phyloP scores from a whole-genome alignment of 805 yeast genomes.

The Kodamaea kaohsiungensis region DNA sequence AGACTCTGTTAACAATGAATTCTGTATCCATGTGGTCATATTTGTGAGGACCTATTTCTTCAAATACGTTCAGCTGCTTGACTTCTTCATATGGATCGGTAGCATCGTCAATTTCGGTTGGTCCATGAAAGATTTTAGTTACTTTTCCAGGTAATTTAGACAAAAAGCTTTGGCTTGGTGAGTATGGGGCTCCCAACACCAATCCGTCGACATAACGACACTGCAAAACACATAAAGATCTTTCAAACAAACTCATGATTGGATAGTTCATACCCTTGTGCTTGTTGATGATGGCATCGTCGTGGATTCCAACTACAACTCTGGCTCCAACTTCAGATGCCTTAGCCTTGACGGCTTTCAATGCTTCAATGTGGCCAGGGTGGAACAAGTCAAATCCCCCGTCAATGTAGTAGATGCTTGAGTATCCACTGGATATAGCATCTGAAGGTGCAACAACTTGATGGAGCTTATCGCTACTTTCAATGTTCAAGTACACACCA shows the following conservation, averaged over 20 bases:
- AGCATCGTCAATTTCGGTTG: constrained; percentile 39
- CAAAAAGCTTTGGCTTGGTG: constrained; percentile 45
- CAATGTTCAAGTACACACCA: constrained; percentile 51
- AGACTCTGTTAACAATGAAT: constrained; percentile 74
- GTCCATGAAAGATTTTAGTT: constrained; percentile 56
- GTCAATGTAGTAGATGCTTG: constrained; percentile 55
- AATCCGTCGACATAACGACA: constrained; percentile 82
- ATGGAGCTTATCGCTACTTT: constrained; percentile 24
- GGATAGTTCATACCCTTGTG: constrained; percentile 69
- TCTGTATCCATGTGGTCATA: constrained; percentile 67
- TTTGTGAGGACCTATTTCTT: constrained; percentile 51
- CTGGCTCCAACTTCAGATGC: constrained; percentile 40
- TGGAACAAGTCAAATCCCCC: constrained; percentile 93
- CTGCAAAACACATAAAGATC: constrained; percentile 85
- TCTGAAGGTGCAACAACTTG: constrained; percentile 37
- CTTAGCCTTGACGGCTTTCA: constrained; percentile 47
- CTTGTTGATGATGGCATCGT: constrained; percentile 55
- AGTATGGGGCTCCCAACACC: constrained; percentile 67
- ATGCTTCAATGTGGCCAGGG: constrained; percentile 85
- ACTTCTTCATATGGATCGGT: constrained; percentile 40
- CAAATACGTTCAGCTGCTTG: constrained; percentile 34
- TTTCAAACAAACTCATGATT: constrained; percentile 84
- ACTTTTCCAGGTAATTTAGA: constrained; percentile 39
- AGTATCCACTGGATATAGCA: constrained; percentile 16
- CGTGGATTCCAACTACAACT: constrained; percentile 69